phyloP scores from a whole-genome alignment of 768 basidiomycete genomes.

The Melanogaster broomeanus region DNA sequence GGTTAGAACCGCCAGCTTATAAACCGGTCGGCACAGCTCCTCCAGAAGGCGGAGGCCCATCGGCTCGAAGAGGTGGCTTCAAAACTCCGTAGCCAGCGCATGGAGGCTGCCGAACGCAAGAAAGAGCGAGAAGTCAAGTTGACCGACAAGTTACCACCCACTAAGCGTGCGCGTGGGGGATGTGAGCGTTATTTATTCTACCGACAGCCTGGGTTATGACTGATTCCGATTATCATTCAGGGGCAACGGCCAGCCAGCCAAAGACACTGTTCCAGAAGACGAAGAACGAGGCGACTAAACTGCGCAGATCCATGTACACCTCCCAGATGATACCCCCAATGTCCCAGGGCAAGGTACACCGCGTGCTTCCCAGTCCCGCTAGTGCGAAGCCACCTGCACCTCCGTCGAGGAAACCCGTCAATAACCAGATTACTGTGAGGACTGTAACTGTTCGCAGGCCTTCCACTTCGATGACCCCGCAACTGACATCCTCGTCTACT shows the following conservation, averaged over 20 bases:
- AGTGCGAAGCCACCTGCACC: conserved; percentile 37
- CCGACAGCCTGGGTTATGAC: not conserved
- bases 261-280: conserved; percentile 82
- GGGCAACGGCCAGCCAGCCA: conserved; percentile 44
- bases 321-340: conserved; percentile 57
- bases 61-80: conserved; percentile 64
- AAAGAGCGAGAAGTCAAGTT: conserved; percentile 75
- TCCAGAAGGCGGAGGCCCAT: conserved; percentile 59
- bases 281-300: conserved; percentile 64
- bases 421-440: conserved; percentile 53
- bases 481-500: conserved; percentile 29
- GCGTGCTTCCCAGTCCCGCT: conserved; percentile 38
- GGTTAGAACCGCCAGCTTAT: conserved; percentile 1
- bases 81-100: conserved; percentile 64
- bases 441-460: conserved; percentile 46
- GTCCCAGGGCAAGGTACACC: conserved; percentile 44
- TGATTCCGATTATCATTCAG: conserved; percentile 27
- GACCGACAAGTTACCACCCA: conserved; percentile 66
- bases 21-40: conserved; percentile 40
- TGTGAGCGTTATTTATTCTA: conserved; percentile 43
- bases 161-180: conserved; percentile 59
- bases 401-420: conserved; percentile 26
- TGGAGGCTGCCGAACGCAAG: conserved; percentile 73
- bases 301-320: conserved; percentile 61
- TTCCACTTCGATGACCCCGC: conserved; percentile 10